phyloP scores from a whole-genome alignment of 768 basidiomycete species.

The Boletus vinaceobasis region DNA sequence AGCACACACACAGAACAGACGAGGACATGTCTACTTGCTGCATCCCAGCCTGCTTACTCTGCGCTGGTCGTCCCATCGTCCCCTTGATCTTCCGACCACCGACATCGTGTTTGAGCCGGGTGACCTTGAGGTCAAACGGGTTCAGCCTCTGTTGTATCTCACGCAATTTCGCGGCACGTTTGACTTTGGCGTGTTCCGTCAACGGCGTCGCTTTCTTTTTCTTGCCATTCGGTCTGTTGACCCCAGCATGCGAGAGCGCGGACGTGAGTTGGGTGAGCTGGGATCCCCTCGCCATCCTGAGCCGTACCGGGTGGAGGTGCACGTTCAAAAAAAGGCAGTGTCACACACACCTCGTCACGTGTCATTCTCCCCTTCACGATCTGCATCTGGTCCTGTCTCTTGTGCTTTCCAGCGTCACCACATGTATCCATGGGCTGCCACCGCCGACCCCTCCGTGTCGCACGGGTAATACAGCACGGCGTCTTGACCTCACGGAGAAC shows the following conservation, averaged over 20 bases:
- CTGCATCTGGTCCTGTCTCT: neutral
- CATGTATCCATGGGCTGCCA: neutral
- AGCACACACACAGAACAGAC: neutral
- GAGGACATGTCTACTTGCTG: constrained; percentile 62
- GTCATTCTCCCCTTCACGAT: neutral
- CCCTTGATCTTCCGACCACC: constrained; percentile 87
- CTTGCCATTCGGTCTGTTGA: constrained; percentile 60
- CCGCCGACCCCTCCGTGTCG: neutral
- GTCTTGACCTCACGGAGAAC: neutral
- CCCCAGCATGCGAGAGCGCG: constrained; percentile 74
- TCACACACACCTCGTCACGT: constrained; percentile 3
- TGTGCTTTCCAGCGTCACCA: too few species aligned
- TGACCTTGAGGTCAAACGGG: constrained; percentile 92
- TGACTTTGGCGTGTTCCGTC: constrained; percentile 78
- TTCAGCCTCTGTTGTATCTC: constrained; percentile 86
- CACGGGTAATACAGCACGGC: neutral
- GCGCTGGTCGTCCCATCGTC: constrained; percentile 74
- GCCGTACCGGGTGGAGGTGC: neutral
- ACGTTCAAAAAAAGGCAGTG: neutral
- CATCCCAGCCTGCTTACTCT: constrained; percentile 86
- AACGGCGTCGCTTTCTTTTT: constrained; percentile 60
- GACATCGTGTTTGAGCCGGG: constrained; percentile 89
- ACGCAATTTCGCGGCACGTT: constrained; percentile 72
- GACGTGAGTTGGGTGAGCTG: constrained; percentile 90
- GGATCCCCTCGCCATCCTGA: constrained; percentile 72